phyloP scores from a whole-genome alignment of 352 stramenopile genomes.

The Globisporangium viniferum region DNA sequence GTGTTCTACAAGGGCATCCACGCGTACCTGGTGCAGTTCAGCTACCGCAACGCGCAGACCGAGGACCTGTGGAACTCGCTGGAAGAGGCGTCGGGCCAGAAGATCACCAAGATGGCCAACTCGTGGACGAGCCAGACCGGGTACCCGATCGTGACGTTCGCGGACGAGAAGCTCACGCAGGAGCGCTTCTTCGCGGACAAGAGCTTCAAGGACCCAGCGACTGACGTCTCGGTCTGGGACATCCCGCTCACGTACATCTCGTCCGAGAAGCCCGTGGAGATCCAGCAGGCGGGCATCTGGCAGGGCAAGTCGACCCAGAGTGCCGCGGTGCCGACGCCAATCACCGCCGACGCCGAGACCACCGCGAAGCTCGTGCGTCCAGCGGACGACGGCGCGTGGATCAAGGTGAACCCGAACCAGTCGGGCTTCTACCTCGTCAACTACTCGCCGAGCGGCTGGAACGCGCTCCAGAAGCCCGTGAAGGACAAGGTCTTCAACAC shows the following conservation, averaged over 20 bases:
- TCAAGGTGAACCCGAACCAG: constrained; percentile 96
- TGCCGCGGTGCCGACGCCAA: background rate
- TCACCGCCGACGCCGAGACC: constrained; percentile 10
- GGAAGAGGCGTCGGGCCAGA: constrained; percentile 87
- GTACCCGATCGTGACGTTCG: constrained; percentile 90
- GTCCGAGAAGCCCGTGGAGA: constrained; percentile 37
- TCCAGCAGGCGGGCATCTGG: constrained; percentile 69
- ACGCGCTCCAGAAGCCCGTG: constrained; percentile 68
- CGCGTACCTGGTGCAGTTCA: constrained; percentile 91
- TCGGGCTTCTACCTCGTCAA: constrained; percentile 95
- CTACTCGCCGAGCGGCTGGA: constrained; percentile 86
- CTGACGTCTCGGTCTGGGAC: constrained; percentile 63
- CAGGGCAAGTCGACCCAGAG: constrained; percentile 15
- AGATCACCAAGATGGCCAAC: constrained; percentile 90
- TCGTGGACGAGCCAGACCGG: constrained; percentile 94
- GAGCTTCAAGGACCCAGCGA: constrained; percentile 53
- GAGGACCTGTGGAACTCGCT: constrained; percentile 94
- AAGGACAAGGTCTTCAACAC: constrained; percentile 51
- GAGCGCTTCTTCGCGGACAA: constrained; percentile 93
- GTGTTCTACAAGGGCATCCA: constrained; percentile 86
- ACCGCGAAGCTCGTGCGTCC: constrained; percentile 15
- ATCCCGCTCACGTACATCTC: constrained; percentile 80
- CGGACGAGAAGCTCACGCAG: constrained; percentile 77
- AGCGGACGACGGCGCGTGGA: constrained; percentile 62
- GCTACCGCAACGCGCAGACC: constrained; percentile 95